Evolutionary conservation across 257 asterid species (phyloP).

Genomic region (Rauvolfia tetraphylla): DNA sequence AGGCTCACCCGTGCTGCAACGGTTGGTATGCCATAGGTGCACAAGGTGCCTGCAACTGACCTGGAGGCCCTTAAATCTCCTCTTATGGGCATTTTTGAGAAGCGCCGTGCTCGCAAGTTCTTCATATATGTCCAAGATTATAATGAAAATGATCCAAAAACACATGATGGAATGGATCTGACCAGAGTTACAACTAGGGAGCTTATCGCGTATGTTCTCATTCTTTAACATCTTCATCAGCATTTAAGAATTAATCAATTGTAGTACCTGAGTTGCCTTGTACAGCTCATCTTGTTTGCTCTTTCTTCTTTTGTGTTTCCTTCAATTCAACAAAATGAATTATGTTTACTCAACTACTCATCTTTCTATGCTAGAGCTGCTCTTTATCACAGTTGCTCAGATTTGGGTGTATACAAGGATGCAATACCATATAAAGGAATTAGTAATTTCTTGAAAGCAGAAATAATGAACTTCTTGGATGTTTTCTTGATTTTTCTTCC

Average conservation of each 20-base stretch:
- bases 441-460: neutral
- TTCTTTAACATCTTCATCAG: too few relatives aligned
- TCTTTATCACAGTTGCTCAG: neutral
- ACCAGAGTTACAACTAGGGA: conserved; percentile 74
- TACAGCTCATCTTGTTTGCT: neutral
- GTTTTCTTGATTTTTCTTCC: neutral
- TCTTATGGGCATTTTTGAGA: conserved; percentile 94
- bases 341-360: neutral
- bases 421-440: neutral
- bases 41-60: conserved; percentile 93
- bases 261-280: neutral
- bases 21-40: conserved; percentile 49
- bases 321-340: neutral
- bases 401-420: neutral
- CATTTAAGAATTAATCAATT: neutral
- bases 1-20: conserved; percentile 4
- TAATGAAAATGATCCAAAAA: conserved; percentile 71
- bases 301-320: neutral
- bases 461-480: neutral
- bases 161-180: conserved; percentile 95
- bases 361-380: neutral
- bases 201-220: conserved; percentile 64
- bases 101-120: conserved; percentile 94
- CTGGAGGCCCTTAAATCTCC: conserved; percentile 98
- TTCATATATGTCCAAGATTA: conserved; percentile 91